Evolutionary conservation across 1,139 yeast genomes (phyloP), one percentile per base, ranked within the genome.

Genomic region (Hanseniaspora gamundiae): DNA sequence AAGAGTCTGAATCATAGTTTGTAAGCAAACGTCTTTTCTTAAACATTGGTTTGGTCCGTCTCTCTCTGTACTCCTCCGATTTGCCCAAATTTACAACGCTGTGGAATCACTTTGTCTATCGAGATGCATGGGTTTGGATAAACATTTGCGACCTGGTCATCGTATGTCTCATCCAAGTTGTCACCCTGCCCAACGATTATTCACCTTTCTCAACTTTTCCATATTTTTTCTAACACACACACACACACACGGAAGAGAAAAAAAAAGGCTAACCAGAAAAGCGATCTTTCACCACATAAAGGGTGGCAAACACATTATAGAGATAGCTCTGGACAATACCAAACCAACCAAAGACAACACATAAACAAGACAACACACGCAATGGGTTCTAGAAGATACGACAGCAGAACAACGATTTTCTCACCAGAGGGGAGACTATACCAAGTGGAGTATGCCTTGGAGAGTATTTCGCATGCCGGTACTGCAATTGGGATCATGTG

Each of bases 391-490:
- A 74, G 87, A 74, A 73, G 88, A 69, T 80, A 81, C 88, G 99
- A 91, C 67, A 83, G 95, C 51, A 80, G 99, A 74, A 91, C 98
- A 46, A 91, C 98, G 19, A 91, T 93, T 59, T 93, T 91, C 69
- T 88, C 97, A 29, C 99, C 99, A 19, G 99, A 91, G 64, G 98
- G 99, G 38, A 77, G 98, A 66, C 74, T 93, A 49, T 91, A 93
- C 66, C 99, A 88, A 66, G 87, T 91, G 26, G 98, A 91, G 65
- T 91, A 91, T 57, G 98, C 98, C 4, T 78, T 88, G 61, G 98
- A 91, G 64, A 96, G 98, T 42, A 93, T 91, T 53, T 83, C 94
- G 40, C 94, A 85, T 64, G 98, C 98, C 6, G 98, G 98, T 47
- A 91, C 97, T 3, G 95, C 96, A 48, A 83, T 91, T 64, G 98